Base-by-base conservation (phyloP, 1,284 basidiomycete species). In the Calocybe gambosa region DNA sequence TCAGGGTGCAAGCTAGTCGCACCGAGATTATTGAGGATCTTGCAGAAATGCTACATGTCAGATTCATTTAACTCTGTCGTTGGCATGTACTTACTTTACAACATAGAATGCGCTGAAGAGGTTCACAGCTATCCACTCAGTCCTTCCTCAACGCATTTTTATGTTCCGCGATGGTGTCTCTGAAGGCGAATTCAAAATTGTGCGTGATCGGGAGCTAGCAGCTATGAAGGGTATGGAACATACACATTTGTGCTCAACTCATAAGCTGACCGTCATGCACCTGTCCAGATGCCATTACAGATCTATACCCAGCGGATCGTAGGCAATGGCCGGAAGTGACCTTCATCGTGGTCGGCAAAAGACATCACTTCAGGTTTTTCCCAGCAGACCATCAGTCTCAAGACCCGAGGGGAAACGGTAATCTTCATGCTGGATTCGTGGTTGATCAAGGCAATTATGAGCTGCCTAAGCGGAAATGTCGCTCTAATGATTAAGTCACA, bases 21-120 rank as follows among this genome's bases (percentile, higher is more conserved):
- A 55, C 60, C 13, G 80, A 81, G 54, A 68, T 75, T 25, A 78
- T 81, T 10, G 59, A 65, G n/a, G 64, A 75, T 29, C 58, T 79
- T 1, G 55, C 58, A 15, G 53, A 56, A 0, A 74, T 80, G 70
- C 60, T 75, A 43, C 41, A 52, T 18, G 69, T 71, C 51, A 45
- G 56, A 29, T 12, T 20, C 2, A 8, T 13, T 2, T 35, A 25
- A 15, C n/a, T 31, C 23, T 5, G 4, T 9, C 13, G 33, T 28
- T 41, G 18, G 9, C 10, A 13, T 3, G 19, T 23, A 9, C 23
- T 26, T 1, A 28, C 2, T 6, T 15, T 31, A 35, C 41, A 5
- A 40, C 4, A 9, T 20, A 52, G 49, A 48, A 34, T 42, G 51
- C 54, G 18, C 18, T 54, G 8, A 40, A 16, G 18, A 35, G 28